A percentile compares a stretch with the other conserved stretches of the same genome.
These are phyloP conservation scores for Ogataea paraovalis DNA, from an alignment of 805 yeast species.

Conservation along the genomic window DNA sequence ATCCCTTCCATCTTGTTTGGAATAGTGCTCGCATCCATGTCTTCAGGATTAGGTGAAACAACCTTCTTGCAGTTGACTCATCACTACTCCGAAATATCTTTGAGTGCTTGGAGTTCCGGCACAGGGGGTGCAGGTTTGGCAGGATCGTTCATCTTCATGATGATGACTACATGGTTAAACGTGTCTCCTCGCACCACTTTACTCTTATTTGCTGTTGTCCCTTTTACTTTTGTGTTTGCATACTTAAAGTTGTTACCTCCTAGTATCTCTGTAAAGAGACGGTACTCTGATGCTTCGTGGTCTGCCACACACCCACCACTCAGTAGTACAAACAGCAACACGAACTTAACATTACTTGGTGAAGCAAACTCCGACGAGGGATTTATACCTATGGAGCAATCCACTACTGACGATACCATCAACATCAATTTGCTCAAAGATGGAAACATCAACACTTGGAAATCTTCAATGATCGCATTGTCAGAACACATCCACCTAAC, in stretches of 20 bases:
- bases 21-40: slow-evolving; percentile 69
- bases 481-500: slow-evolving; percentile 26
- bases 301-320: slow-evolving; percentile 9
- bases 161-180: slow-evolving; percentile 66
- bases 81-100: slow-evolving; percentile 49
- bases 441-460: background rate
- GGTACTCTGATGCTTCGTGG: slow-evolving; percentile 5
- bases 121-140: slow-evolving; percentile 94
- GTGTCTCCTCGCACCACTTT: slow-evolving; percentile 53
- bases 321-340: background rate
- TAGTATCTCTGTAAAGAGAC: background rate
- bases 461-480: background rate
- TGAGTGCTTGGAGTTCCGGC: slow-evolving; percentile 89
- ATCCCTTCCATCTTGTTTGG: slow-evolving; percentile 54
- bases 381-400: background rate
- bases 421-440: background rate
- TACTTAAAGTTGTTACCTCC: slow-evolving; percentile 23
- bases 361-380: background rate
- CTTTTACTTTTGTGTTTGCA: slow-evolving; percentile 25
- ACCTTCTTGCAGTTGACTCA: slow-evolving; percentile 88
- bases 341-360: background rate
- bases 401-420: background rate
- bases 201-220: slow-evolving; percentile 46
- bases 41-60: slow-evolving; percentile 89
- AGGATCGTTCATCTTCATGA: slow-evolving; percentile 71